A percentile compares a stretch with the other conserved stretches of the same genome.
Conservation (phyloP, 176 grass and related monocot genomes). For the Poa annua region DNA sequence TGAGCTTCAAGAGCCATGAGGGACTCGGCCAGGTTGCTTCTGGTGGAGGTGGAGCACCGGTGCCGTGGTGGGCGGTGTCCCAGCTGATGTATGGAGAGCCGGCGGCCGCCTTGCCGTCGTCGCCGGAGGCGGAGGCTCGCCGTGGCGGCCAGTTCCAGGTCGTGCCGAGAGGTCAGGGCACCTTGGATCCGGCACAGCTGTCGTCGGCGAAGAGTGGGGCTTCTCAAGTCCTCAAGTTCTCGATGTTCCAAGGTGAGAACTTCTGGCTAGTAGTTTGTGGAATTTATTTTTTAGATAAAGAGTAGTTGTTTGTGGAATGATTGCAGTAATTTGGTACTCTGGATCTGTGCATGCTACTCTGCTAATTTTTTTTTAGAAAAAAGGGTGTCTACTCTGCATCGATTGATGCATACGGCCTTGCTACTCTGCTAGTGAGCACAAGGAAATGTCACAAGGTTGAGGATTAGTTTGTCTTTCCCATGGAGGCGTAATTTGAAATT, state of each 20-base stretch:
- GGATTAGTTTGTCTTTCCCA: constrained; percentile 6
- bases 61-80: constrained; percentile 74
- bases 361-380: no score
- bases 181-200: constrained; percentile 42
- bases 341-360: constrained; percentile 43
- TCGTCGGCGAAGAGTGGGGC: constrained; percentile 36
- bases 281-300: no score
- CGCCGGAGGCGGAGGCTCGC: constrained; percentile 42
- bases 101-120: constrained; percentile 33
- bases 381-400: no score
- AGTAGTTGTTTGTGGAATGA: neutral
- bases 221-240: constrained; percentile 64
- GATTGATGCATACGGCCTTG: no score
- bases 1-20: constrained; percentile 59
- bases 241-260: constrained; percentile 64
- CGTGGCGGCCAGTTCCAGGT: constrained; percentile 59
- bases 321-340: constrained; percentile 24
- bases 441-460: constrained; percentile 19
- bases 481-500: neutral
- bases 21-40: constrained; percentile 44
- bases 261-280: neutral
- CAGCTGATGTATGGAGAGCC: constrained; percentile 65
- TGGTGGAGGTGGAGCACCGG: constrained; percentile 38
- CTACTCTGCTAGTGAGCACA: neutral
- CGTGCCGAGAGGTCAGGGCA: constrained; percentile 45